phyloP scores from a whole-genome alignment of 2,329 filamentous ascomycete genomes.

The Septoria petroselini region DNA sequence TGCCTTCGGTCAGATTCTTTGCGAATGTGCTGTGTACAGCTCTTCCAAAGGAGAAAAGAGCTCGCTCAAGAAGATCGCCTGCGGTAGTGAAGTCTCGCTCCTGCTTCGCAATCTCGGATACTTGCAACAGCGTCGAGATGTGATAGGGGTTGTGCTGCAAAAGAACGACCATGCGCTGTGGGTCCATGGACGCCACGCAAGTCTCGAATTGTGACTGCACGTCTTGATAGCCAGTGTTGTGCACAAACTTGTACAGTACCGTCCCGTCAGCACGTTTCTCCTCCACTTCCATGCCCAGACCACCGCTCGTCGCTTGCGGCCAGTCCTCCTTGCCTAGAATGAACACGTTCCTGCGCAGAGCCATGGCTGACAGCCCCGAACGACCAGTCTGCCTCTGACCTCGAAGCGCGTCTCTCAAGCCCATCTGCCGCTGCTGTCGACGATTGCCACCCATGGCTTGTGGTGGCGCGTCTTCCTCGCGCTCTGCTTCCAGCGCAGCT shows the following conservation, averaged over 20 bases:
- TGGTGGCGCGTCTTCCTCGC: slow-evolving; percentile 48
- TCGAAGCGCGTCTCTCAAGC: slow-evolving; percentile 55
- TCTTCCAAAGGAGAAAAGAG: slow-evolving; percentile 89
- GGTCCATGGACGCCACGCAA: slow-evolving; percentile 79
- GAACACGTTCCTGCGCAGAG: slow-evolving; percentile 74
- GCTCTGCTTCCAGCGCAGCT: slow-evolving; percentile 57
- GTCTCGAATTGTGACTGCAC: slow-evolving; percentile 73
- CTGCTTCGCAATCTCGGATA: slow-evolving; percentile 86
- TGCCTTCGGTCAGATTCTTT: slow-evolving; percentile 70
- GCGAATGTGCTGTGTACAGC: slow-evolving; percentile 80
- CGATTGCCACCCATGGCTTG: slow-evolving; percentile 32
- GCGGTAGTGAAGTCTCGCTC: slow-evolving; percentile 84
- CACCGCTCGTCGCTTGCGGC: slow-evolving; percentile 75
- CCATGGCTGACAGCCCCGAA: slow-evolving; percentile 66
- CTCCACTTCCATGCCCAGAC: slow-evolving; percentile 74
- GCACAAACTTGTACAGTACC: slow-evolving; percentile 72
- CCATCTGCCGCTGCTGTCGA: slow-evolving; percentile 48
- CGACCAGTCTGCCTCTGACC: slow-evolving; percentile 54
- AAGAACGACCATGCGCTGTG: slow-evolving; percentile 74
- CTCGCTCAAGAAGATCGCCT: slow-evolving; percentile 83
- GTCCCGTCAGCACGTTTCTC: slow-evolving; percentile 56
- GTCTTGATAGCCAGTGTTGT: slow-evolving; percentile 69
- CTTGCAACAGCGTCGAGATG: slow-evolving; percentile 87
- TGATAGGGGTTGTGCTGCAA: slow-evolving; percentile 79
- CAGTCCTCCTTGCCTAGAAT: slow-evolving; percentile 84